Conservation (phyloP, 169 alveolate genomes). For the Plasmodium gonderi region DNA sequence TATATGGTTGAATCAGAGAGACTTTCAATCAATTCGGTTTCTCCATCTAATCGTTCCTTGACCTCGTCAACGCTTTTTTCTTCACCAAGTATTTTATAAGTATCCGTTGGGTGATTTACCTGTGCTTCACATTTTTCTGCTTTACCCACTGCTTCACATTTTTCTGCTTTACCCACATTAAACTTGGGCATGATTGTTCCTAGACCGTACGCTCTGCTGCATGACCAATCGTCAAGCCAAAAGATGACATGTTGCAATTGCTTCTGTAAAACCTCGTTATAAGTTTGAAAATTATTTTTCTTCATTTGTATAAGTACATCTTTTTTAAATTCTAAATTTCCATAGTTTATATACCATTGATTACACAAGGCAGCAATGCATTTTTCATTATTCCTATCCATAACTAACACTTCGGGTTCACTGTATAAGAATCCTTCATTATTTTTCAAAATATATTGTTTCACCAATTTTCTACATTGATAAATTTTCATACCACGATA, state of each 20-base stretch:
- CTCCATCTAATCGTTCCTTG: background rate
- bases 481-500: conserved; percentile 91
- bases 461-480: conserved; percentile 85
- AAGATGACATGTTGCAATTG: conserved; percentile 91
- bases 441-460: conserved; percentile 80
- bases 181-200: conserved; percentile 98
- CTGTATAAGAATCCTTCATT: conserved; percentile 90
- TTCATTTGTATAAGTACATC: conserved; percentile 92
- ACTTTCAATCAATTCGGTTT: conserved; percentile 94
- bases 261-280: conserved; percentile 86
- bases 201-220: conserved; percentile 98
- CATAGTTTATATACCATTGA: conserved; percentile 98
- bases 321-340: conserved; percentile 96
- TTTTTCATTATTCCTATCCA: conserved; percentile 96
- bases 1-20: conserved; percentile 99
- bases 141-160: background rate
- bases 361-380: conserved; percentile 97
- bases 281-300: conserved; percentile 81
- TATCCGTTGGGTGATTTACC: background rate
- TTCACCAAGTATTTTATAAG: background rate
- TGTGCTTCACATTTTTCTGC: background rate
- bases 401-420: conserved; percentile 97
- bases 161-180: background rate
- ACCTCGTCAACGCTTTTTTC: background rate
- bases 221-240: conserved; percentile 96